phyloP scores from a whole-genome alignment of 257 asterid genomes.

The Solanum acaule region DNA sequence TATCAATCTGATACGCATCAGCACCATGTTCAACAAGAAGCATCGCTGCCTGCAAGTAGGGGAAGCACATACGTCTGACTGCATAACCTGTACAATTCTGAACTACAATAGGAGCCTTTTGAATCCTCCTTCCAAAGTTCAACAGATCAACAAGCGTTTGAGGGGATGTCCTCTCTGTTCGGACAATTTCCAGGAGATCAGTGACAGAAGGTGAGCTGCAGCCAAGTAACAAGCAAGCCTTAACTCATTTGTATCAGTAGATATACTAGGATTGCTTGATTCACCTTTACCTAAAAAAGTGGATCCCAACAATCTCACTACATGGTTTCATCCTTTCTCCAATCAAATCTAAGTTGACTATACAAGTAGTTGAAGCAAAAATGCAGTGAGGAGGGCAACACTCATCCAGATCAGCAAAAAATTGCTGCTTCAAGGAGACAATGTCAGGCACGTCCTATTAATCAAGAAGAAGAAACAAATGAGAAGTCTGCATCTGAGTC shows the following conservation, averaged over 20 bases:
- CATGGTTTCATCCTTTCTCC: constrained; percentile 78
- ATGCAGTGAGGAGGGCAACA: constrained; percentile 89
- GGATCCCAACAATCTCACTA: constrained; percentile 90
- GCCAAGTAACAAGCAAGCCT: not conserved
- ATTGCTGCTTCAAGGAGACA: constrained; percentile 78
- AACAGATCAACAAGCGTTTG: constrained; percentile 73
- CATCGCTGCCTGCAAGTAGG: constrained; percentile 87
- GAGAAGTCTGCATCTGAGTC: not conserved
- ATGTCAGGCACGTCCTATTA: constrained; percentile 87
- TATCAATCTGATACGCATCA: constrained; percentile 75
- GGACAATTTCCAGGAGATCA: constrained; percentile 92
- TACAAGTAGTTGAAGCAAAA: constrained; percentile 86
- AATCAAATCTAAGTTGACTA: constrained; percentile 71
- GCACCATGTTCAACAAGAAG: constrained; percentile 79
- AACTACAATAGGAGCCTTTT: constrained; percentile 88
- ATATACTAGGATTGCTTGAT: not conserved
- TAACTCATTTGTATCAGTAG: not conserved
- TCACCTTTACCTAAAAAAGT: constrained; percentile 70
- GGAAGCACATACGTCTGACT: constrained; percentile 88
- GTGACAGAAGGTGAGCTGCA: constrained; percentile 92
- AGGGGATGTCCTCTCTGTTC: constrained; percentile 79
- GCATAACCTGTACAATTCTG: constrained; percentile 95
- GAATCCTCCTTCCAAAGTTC: constrained; percentile 83
- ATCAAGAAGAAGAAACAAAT: not conserved
- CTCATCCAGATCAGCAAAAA: constrained; percentile 79